Percentiles rank a stretch among this genome's conserved stretches.
Conservation (phyloP, 2,329 filamentous ascomycete genomes). For the Colletotrichum sp. region DNA sequence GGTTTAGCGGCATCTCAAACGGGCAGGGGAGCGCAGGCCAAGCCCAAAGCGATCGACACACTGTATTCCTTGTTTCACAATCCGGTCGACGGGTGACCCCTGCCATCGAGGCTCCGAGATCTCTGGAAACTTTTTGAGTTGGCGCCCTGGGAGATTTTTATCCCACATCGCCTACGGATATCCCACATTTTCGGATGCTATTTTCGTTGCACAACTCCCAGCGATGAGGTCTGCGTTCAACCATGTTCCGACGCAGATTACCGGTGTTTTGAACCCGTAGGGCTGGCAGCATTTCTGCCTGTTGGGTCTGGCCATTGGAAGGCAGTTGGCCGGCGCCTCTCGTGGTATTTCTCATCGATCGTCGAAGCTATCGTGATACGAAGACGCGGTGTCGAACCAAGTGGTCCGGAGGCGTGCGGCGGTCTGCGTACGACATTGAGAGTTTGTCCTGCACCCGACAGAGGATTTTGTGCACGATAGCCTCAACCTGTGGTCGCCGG, state of each 20-base stretch:
- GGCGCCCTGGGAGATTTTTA: background rate
- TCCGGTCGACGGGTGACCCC: background rate
- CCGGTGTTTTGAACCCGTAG: background rate
- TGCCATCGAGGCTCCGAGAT: background rate
- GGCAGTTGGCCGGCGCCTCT: background rate
- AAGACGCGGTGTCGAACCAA: background rate
- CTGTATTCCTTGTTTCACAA: conserved; percentile 10
- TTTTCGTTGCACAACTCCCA: background rate
- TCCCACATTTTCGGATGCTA: background rate
- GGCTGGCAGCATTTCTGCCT: conserved; percentile 5
- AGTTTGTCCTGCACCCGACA: background rate
- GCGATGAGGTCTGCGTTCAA: background rate
- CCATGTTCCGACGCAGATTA: conserved; percentile 10
- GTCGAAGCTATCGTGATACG: background rate
- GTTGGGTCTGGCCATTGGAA: background rate
- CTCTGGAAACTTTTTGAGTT: background rate
- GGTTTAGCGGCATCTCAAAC: background rate
- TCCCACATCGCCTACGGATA: background rate
- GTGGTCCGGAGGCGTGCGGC: background rate
- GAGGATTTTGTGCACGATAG: background rate
- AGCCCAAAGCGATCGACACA: background rate
- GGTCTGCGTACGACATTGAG: background rate
- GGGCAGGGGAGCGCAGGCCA: background rate
- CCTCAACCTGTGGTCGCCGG: background rate
- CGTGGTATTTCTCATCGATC: background rate